Evolutionary conservation across 1,284 basidiomycete species (phyloP).

Genomic region (Phellinidium pouzarii): DNA sequence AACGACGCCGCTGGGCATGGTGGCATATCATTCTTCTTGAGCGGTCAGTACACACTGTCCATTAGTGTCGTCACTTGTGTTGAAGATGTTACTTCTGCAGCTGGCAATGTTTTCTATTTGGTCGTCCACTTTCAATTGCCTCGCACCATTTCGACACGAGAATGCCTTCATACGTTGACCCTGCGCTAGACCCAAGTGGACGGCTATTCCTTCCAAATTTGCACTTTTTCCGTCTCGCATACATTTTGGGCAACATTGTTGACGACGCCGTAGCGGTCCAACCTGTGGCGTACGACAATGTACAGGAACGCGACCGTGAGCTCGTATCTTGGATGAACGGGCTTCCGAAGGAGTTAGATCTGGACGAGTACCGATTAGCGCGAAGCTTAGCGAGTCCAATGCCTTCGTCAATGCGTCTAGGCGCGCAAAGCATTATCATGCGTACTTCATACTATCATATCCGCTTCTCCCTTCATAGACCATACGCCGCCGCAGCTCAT

Average conservation of each 20-base stretch:
- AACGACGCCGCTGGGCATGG: constrained; percentile 78
- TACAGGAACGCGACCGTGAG: constrained; percentile 61
- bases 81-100: constrained; percentile 29
- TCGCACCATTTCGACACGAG: constrained; percentile 77
- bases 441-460: constrained; percentile 72
- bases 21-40: constrained; percentile 78
- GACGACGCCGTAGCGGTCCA: constrained; percentile 73
- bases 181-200: constrained; percentile 50
- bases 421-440: constrained; percentile 72
- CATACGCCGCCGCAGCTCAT: constrained; percentile 46
- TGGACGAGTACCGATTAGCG: constrained; percentile 67
- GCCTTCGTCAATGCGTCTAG: constrained; percentile 44
- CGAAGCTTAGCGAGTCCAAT: constrained; percentile 57
- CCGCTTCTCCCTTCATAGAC: constrained; percentile 74
- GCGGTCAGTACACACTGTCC: constrained; percentile 38
- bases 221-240: constrained; percentile 65
- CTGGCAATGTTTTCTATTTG: constrained; percentile 81
- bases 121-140: constrained; percentile 65
- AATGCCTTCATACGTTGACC: constrained; percentile 59
- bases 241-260: constrained; percentile 73
- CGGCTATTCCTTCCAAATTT: constrained; percentile 64
- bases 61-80: not conserved
- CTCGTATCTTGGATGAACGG: constrained; percentile 66
- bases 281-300: constrained; percentile 62
- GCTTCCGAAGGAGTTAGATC: constrained; percentile 61